Evolutionary conservation across 345 rosid species (phyloP), one percentile per base, ranked within the genome.

Genomic region (Syzygium jambos): DNA sequence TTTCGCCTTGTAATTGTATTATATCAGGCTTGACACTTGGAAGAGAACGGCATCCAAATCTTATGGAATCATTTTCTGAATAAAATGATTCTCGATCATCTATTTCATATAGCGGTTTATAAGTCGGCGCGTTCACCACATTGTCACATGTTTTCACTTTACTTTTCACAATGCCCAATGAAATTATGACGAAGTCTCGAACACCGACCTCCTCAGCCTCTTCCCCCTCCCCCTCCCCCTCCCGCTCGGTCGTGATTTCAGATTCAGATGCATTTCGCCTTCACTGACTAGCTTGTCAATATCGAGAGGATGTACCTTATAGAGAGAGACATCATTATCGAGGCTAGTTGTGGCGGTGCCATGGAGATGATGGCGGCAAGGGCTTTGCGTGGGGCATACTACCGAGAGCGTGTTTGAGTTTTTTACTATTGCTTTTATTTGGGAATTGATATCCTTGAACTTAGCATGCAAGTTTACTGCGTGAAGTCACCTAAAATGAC

Each of bases 311-410:
- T 55, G 59, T 4, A 2, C 0, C 63, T 23, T 57, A 57, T 5
- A 57, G 30, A 56, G 51, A 54, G 29, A 25, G 29, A 57, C 63
- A 25, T 57, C 15, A 25, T 57, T 57, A 10, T 56, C 25, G 0
- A 56, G 61, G 12, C 13, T 1, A 56, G 61, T 9, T 23, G 25
- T 57, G 63, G 63, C 7, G 7, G 63, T 25, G 25, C 7, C 29
- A 0, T 25, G 29, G 63, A 57, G 0, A 25, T 0, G 5, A n/a
- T 25, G 63, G 15, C 6, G 1, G 63, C 63, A 10, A 25, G 14
- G 63, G 3, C 63, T 57, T 57, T 57, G 63, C 29, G 1, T 10
- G 29, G 29, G 63, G 63, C 6, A 57, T 23, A 57, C 7, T 4
- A 43, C 46, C 46, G 15, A 10, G 63, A 25, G 29, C 6, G 14